Evolutionary conservation across 1,284 basidiomycete species (phyloP).

Genomic region (Microbotryum scabiosae): DNA sequence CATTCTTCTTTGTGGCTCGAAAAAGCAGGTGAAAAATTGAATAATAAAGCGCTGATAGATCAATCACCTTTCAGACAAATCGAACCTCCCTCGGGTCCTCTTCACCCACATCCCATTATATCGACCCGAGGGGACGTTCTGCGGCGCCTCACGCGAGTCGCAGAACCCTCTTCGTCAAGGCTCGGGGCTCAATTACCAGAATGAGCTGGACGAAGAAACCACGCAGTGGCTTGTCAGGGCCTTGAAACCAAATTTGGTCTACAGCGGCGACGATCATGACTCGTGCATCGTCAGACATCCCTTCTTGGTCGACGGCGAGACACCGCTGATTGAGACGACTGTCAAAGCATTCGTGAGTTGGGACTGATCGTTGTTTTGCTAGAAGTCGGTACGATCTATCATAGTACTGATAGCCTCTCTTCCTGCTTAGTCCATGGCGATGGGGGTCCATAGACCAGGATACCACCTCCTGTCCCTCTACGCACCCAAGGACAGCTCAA

Average conservation of each 20-base stretch:
- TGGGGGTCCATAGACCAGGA: slow-evolving; percentile 65
- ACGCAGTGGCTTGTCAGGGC: slow-evolving; percentile 59
- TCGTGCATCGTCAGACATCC: slow-evolving; percentile 68
- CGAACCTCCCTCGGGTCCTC: slow-evolving; percentile 50
- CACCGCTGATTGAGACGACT: slow-evolving; percentile 18
- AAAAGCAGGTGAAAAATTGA: neutral
- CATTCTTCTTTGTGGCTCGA: neutral
- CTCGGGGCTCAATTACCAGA: slow-evolving; percentile 71
- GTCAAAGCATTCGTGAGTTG: slow-evolving; percentile 26
- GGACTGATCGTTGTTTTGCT: neutral
- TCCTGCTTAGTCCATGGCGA: slow-evolving; percentile 53
- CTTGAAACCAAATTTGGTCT: slow-evolving; percentile 57
- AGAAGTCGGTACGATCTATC: slow-evolving; percentile 24
- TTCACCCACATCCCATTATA: slow-evolving; percentile 75
- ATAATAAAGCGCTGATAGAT: neutral
- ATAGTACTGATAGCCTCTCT: slow-evolving; percentile 37
- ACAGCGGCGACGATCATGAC: slow-evolving; percentile 82
- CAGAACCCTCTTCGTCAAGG: slow-evolving; percentile 59
- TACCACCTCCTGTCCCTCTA: slow-evolving; percentile 71
- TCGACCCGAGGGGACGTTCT: slow-evolving; percentile 58
- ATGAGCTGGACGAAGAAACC: slow-evolving; percentile 62
- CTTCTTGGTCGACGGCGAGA: slow-evolving; percentile 5
- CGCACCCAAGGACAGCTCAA: slow-evolving; percentile 40
- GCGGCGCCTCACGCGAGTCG: slow-evolving; percentile 64
- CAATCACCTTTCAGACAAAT: too few relatives aligned